Base-by-base conservation (phyloP, 257 asterid species). In the Cruciata laevipes region DNA sequence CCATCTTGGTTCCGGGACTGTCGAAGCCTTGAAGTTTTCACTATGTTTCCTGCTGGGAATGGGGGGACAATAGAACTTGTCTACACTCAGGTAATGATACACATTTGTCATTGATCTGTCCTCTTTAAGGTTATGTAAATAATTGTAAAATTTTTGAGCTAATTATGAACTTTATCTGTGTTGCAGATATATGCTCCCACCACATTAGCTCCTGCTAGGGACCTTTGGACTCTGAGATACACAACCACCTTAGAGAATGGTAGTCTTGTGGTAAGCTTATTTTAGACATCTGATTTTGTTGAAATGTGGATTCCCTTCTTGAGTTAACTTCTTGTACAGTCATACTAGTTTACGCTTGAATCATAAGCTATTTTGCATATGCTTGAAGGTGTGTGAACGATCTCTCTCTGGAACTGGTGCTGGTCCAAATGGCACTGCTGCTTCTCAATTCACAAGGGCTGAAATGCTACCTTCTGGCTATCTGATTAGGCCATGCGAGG, bases 201-300 rank as follows among this genome's bases (percentile, higher is more conserved):
- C 44, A 91, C 95, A 20, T 76, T 91, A 75, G 97, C 97, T 74
- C 95, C 98, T 5, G 98, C 98, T 32, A 91, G 98, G 61, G 99
- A 91, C 79, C 91, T 94, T 76, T 94, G 99, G 99, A 89, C 98
- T 21, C 84, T 94, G 63, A 85, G 99, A 89, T 94, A 90, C 85
- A 89, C 99, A 9, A 84, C 96, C 61, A 86, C 94, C 63, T 78
- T 94, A 79, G 98, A 89, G 57, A 87, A 86, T 37, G 98, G 98
- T 75, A 94, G 98, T 77, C 78, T 87, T 69, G 99, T 94, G 90
- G 98, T 94, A 89, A 73, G 90, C 63, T 30, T 71, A 47, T 68
- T 72, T 72, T 64, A 40, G 18, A 38, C 32, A 18, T 77, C 40
- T 21, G 33, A n/a, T 66, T 31, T 18, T 11, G 18, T 31, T 17